Conservation (phyloP, 305 asterid genomes). For the Fraxinus sp. region DNA sequence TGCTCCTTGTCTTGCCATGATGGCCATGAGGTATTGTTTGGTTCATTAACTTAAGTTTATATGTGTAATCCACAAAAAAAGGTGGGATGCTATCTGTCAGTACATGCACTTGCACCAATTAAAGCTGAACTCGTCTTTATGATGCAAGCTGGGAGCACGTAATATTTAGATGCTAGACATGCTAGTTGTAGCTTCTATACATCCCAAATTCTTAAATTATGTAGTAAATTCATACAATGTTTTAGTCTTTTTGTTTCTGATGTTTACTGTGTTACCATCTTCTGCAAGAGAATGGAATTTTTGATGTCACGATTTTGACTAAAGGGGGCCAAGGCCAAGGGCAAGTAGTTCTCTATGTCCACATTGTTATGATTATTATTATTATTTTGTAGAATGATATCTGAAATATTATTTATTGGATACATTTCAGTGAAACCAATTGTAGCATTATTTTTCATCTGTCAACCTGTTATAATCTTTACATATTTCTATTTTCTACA, state of each 20-base stretch:
- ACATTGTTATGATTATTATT: neutral
- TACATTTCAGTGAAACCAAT: neutral
- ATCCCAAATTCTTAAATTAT: neutral
- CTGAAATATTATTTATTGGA: neutral
- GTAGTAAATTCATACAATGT: neutral
- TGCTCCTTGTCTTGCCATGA: conserved; percentile 95
- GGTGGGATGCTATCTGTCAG: neutral
- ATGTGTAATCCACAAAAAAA: neutral
- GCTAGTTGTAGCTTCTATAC: neutral
- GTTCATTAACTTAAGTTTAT: neutral
- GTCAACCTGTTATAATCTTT: neutral
- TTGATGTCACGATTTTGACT: neutral
- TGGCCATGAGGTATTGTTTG: conserved; percentile 77
- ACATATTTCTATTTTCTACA: neutral
- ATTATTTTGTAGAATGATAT: neutral
- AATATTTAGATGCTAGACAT: neutral
- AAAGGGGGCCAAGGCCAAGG: neutral
- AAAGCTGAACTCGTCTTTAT: neutral
- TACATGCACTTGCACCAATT: neutral
- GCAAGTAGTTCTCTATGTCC: neutral
- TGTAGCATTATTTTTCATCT: neutral
- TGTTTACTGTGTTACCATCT: neutral
- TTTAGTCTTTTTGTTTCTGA: neutral
- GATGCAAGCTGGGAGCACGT: neutral
- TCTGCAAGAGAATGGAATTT: neutral